Evolutionary conservation across 176 grass and related monocot genomes (phyloP), one percentile per base, ranked within the genome.

Genomic region (Avena sativa): DNA sequence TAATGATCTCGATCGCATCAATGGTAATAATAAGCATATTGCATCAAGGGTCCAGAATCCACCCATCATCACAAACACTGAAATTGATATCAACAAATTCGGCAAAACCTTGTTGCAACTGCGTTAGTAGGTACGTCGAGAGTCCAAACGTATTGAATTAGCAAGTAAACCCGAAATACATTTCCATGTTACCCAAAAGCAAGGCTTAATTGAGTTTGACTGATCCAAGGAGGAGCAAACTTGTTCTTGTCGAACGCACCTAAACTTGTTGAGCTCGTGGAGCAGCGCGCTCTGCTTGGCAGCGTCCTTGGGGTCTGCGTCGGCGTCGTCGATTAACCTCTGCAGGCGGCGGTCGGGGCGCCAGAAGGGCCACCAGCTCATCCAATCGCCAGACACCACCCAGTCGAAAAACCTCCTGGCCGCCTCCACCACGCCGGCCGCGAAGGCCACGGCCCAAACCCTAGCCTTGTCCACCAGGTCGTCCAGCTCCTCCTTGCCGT

Each of bases 291-390:
- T 90, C 92, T 99, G 92, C 86, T 94, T 94, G 64, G 83, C 83
- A 3, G 86, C 87, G 79, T 99, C 94, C 74, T 67, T 91, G 44
- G 97, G 97, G 38, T 99, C 83, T 3, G 97, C 92, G 89, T 99
- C 97, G 2, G 97, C 97, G 5, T 97, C 97, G 28, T 95, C 94
- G 46, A 99, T 92, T 25, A 99, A 75, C 15, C 70, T 76, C 72
- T 93, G 90, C 56, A 99, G 78, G 12, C 87, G 90, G 48, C 92
- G 88, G 72, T 94, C 92, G 71, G 90, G 26, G 52, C 78, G 83
- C 94, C 94, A 94, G 64, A 99, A 99, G 13, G 97, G 94, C 97
- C 94, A 99, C 94, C 94, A 94, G 65, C 89, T 87, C 82, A 96
- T 75, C 93, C 93, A 98, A 34, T 93, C 88, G 69, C 90, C 86